Percentiles rank a stretch among this genome's conserved stretches.
Evolutionary conservation across 2,329 filamentous ascomycete genomes (phyloP).

Genomic region (Drechslerella coelobrocha): DNA sequence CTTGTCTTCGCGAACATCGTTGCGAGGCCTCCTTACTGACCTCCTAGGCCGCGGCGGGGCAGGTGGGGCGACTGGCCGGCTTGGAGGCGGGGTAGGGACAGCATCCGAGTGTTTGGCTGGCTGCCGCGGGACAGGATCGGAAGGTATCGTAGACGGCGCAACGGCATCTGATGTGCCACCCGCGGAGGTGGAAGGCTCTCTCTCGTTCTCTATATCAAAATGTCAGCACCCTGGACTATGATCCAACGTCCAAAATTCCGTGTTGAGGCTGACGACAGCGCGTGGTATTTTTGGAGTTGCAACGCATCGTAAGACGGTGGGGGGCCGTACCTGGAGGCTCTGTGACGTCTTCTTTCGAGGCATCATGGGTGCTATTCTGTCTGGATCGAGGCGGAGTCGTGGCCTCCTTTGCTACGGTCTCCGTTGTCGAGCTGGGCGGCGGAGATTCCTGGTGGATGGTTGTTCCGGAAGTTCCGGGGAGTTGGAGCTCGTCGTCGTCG

Average conservation of each 20-base stretch:
- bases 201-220: conserved; percentile 33
- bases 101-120: conserved; percentile 10
- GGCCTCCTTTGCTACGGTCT: conserved; percentile 15
- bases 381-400: conserved; percentile 6
- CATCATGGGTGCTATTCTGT: conserved; percentile 5
- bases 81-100: conserved; percentile 39
- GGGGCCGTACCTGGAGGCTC: conserved; percentile 34
- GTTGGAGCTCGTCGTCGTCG: conserved; percentile 25
- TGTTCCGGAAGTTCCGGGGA: conserved; percentile 42
- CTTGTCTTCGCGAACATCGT: conserved; percentile 12
- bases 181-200: background rate
- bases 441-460: conserved; percentile 20
- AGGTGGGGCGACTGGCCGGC: conserved; percentile 39
- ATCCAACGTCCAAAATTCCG: conserved; percentile 7
- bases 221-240: conserved; percentile 3
- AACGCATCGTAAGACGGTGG: conserved; percentile 30
- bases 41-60: conserved; percentile 47
- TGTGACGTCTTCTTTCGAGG: conserved; percentile 10
- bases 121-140: background rate
- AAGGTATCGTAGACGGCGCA: conserved; percentile 1
- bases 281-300: conserved; percentile 38
- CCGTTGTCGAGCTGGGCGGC: conserved; percentile 15
- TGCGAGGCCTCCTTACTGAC: conserved; percentile 29
- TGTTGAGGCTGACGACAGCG: conserved; percentile 37
- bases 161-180: background rate